Evolutionary conservation across 2,329 filamentous ascomycete genomes (phyloP), one percentile per base, ranked within the genome.

Genomic region (Macrophomina tecta): DNA sequence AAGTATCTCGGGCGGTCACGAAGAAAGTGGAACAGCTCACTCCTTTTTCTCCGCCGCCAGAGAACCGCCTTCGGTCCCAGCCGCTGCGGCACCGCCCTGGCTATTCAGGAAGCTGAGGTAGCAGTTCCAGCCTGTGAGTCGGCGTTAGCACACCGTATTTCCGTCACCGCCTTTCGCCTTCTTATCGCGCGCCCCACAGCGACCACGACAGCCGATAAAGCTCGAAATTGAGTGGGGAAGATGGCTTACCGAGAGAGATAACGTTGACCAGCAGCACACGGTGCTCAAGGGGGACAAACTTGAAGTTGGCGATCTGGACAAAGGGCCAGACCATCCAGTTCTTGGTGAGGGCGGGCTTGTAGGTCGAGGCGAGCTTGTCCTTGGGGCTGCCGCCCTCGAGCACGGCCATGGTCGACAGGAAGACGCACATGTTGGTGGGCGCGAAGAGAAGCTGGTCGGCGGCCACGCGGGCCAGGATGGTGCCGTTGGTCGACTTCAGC

Each of bases 271-370:
- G 90, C 72, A 97, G 82, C 49, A 97, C 87, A 68, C 93, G 86
- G 80, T 94, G 89, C 76, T 96, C 87, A 69, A 96, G 83, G 58
- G 94, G 94, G 69, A 97, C 87, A 70, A 95, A 86, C 74, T 91
- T 90, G 82, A 97, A 97, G 83, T 97, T 97, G 75, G 90, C 84
- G 64, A 90, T 83, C 82, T 97, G 94, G 66, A 96, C 92, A 72
- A 82, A 83, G 3, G 94, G 94, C 94, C 94, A 97, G 66, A 97
- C 80, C 82, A 92, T 86, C 85, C 92, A 93, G 82, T 97, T 97
- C 77, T 92, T 90, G 77, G 86, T 86, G 74, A 97, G 86, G 38
- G 91, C 91, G 12, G 86, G 84, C 71, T 81, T 79, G 81, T 93
- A 97, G 68, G 86, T 90, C 73, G 85, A 88, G 68, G 87, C 80